These are phyloP conservation scores for Xenosphaeropsis pyriputrescens DNA, from an alignment of 2,329 filamentous ascomycete species.

Conservation along the genomic window DNA sequence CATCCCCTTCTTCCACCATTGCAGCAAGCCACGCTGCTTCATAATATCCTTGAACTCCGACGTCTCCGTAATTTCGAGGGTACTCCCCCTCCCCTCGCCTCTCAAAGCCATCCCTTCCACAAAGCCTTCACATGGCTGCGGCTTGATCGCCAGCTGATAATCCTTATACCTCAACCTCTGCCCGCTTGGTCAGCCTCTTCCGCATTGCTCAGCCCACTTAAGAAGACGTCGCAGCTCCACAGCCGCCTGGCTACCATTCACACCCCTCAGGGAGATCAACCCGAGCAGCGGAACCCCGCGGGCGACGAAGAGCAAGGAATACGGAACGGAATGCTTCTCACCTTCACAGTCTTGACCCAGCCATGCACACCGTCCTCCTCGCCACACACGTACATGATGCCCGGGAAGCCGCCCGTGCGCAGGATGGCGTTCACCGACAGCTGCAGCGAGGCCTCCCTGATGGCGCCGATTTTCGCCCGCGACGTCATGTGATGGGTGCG, in stretches of 20 bases:
- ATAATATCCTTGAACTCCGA: slow-evolving; percentile 16
- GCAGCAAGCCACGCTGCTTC: slow-evolving; percentile 39
- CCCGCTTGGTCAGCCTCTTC: no score
- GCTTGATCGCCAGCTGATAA: not conserved
- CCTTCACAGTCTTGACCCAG: not conserved
- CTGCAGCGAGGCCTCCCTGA: slow-evolving; percentile 49
- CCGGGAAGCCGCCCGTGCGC: slow-evolving; percentile 52
- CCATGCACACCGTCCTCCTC: slow-evolving; percentile 2
- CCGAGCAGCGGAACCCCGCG: no score
- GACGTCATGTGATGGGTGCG: slow-evolving; percentile 73
- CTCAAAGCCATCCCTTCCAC: no score
- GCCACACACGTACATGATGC: slow-evolving; percentile 63
- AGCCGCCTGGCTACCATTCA: no score
- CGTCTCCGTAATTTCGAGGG: not conserved
- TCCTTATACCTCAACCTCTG: slow-evolving; percentile 35
- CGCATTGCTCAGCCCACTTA: no score
- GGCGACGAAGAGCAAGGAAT: no score
- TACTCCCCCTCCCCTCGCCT: not conserved
- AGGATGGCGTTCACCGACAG: slow-evolving; percentile 46
- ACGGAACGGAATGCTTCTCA: slow-evolving; percentile 13
- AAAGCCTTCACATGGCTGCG: not conserved
- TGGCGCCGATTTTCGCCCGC: slow-evolving; percentile 52
- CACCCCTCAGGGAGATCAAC: no score
- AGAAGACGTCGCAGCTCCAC: no score
- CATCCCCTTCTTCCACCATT: slow-evolving; percentile 59